phyloP scores from a whole-genome alignment of 225 moss, liverwort and hornwort genomes.

The Bryum argenteum region DNA sequence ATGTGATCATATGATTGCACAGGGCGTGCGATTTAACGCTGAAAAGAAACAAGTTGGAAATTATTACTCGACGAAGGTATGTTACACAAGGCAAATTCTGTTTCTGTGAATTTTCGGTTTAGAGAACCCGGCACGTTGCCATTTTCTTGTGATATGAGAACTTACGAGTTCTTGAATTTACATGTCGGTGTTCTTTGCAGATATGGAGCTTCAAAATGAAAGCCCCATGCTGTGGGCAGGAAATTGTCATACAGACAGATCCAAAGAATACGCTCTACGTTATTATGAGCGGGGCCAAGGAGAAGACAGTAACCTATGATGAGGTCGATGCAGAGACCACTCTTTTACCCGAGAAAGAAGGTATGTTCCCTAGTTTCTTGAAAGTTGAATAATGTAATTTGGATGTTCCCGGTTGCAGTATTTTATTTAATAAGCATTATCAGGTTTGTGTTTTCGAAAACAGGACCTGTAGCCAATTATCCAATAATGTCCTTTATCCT shows the following conservation, averaged over 20 bases:
- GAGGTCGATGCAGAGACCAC: slow-evolving; percentile 91
- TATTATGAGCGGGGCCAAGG: slow-evolving; percentile 86
- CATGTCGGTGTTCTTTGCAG: slow-evolving; percentile 36
- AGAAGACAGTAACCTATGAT: slow-evolving; percentile 93
- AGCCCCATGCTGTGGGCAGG: slow-evolving; percentile 93
- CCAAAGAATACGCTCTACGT: slow-evolving; percentile 94
- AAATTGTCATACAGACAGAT: slow-evolving; percentile 96
- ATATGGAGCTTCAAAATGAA: slow-evolving; percentile 99
- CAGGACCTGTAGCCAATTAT: neutral
- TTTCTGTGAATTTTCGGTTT: neutral
- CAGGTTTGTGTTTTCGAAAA: neutral
- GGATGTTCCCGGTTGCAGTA: neutral
- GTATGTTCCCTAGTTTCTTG: slow-evolving; percentile 30
- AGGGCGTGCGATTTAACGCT: slow-evolving; percentile 97
- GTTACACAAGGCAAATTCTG: neutral
- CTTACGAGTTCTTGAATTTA: slow-evolving; percentile 7
- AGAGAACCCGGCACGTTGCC: neutral
- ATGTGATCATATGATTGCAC: slow-evolving; percentile 92
- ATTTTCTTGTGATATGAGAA: neutral
- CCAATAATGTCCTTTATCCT: neutral
- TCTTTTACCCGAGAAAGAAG: slow-evolving; percentile 83
- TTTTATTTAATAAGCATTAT: neutral
- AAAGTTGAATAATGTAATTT: neutral
- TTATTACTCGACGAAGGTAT: slow-evolving; percentile 95
- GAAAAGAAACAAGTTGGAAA: slow-evolving; percentile 99